Evolutionary conservation across 2,329 filamentous ascomycete species (phyloP).

Genomic region (Hypomyces rosellus): DNA sequence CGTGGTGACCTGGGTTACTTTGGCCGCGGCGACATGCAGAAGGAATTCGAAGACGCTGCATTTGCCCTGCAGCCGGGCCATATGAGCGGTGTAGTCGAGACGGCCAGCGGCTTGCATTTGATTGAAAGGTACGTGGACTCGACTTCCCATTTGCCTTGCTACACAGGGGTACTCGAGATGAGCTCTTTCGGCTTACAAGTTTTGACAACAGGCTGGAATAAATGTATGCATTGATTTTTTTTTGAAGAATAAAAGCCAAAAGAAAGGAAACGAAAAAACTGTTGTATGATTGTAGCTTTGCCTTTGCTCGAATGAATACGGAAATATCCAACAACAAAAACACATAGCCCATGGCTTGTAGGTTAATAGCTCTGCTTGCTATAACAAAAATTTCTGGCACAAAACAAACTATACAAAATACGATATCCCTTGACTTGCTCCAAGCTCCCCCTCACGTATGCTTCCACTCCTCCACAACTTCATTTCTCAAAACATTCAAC

Average conservation of each 20-base stretch:
- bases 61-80: slow-evolving; percentile 85
- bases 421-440: not conserved
- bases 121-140: slow-evolving; percentile 70
- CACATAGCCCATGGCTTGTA: not conserved
- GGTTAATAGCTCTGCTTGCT: not conserved
- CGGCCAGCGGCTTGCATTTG: slow-evolving; percentile 87
- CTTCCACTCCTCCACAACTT: too few species aligned
- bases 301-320: not conserved
- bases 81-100: slow-evolving; percentile 82
- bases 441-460: not conserved
- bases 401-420: not conserved
- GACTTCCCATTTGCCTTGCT: too few species aligned
- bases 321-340: not conserved
- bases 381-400: not conserved
- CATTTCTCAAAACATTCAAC: too few species aligned
- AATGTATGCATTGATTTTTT: not conserved
- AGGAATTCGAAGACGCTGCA: slow-evolving; percentile 94
- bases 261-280: not conserved
- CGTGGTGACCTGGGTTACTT: slow-evolving; percentile 93
- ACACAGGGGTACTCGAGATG: not conserved
- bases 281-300: not conserved
- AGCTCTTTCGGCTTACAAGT: too few species aligned
- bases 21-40: slow-evolving; percentile 92
- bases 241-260: not conserved
- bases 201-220: not conserved